These are phyloP conservation scores for Aaosphaeria pasadenensis DNA, from an alignment of 2,329 filamentous ascomycete species.

Conservation along the genomic window DNA sequence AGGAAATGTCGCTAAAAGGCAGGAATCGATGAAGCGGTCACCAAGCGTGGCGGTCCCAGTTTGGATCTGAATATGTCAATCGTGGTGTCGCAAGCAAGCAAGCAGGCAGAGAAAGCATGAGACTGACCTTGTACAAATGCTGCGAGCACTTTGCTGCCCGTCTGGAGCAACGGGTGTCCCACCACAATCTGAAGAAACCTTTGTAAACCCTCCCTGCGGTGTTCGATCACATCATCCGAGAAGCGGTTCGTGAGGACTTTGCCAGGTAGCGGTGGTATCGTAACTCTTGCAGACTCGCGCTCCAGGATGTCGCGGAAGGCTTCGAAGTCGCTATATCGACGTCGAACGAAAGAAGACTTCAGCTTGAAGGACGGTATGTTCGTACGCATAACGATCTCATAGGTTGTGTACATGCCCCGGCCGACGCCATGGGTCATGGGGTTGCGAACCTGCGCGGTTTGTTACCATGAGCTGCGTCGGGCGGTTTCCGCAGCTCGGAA, in stretches of 20 bases:
- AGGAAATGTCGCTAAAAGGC: too few species aligned
- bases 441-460: slow-evolving; percentile 70
- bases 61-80: slow-evolving; percentile 57
- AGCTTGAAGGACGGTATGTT: slow-evolving; percentile 99
- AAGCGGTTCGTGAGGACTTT: slow-evolving; percentile 99
- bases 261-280: slow-evolving; percentile 90
- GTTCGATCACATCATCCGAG: slow-evolving; percentile 97
- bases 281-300: slow-evolving; percentile 89
- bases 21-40: slow-evolving; percentile 3
- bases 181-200: slow-evolving; percentile 97
- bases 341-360: slow-evolving; percentile 75
- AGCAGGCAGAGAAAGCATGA: neutral
- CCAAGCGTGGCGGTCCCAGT: slow-evolving; percentile 69
- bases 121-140: slow-evolving; percentile 90
- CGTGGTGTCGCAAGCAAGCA: neutral
- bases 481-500: slow-evolving; percentile 5
- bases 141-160: slow-evolving; percentile 92
- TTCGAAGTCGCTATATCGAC: slow-evolving; percentile 97
- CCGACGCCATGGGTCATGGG: slow-evolving; percentile 93
- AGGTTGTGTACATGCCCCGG: slow-evolving; percentile 96
- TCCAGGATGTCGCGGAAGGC: slow-evolving; percentile 98
- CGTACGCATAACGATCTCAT: slow-evolving; percentile 95
- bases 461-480: slow-evolving; percentile 10
- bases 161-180: slow-evolving; percentile 93
- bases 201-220: slow-evolving; percentile 84